Evolutionary conservation across 2,329 filamentous ascomycete genomes (phyloP), one percentile per base, ranked within the genome.

Genomic region (Aspergillus sp.): DNA sequence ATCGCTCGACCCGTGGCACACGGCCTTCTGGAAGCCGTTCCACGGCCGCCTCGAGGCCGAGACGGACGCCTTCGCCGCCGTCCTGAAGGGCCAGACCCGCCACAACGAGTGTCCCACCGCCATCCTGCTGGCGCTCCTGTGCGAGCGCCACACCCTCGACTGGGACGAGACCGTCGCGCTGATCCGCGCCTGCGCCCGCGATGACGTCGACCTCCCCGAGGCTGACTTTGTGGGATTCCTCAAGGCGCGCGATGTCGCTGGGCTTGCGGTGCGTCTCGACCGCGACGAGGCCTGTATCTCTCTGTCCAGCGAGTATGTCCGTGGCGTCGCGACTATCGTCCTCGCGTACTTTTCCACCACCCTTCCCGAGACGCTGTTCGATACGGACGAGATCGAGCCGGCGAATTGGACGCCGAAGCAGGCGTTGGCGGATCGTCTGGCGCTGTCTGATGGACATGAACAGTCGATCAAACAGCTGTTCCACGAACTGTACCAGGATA

Each of bases 91-190:
- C 3, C 6, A 47, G 17, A 49, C 47, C 19, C 13, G 14, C 10
- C 38, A 50, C n/a, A 57, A 55, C 19, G 52, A 55, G 16, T 57
- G 55, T 25, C 55, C 55, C 13, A 52, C 52, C 2, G 50, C 29
- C 16, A 19, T 57, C 1, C 23, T 57, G 36, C 47, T 57, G 11
- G 52, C 49, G 17, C 49, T 55, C n/a, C 43, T 57, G 19, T 49
- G 45, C 34, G 55, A 57, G 14, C 52, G 53, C 21, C 55, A 57
- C 31, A 52, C 52, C 4, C 17, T 57, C 5, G 49, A 57, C 40
- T 57, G 55, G 55, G 52, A 57, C 29, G 55, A 57, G 52, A 50
- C 55, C 1, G 9, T 54, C 14, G 49, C 29, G 29, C n/a, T 57
- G 48, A 55, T 57, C 45, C 42, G 42, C 34, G 50, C 45, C 17